Percentiles rank a stretch among this genome's conserved stretches.
phyloP scores from a whole-genome alignment of 768 basidiomycete species.

The Lactifluus pinguis region DNA sequence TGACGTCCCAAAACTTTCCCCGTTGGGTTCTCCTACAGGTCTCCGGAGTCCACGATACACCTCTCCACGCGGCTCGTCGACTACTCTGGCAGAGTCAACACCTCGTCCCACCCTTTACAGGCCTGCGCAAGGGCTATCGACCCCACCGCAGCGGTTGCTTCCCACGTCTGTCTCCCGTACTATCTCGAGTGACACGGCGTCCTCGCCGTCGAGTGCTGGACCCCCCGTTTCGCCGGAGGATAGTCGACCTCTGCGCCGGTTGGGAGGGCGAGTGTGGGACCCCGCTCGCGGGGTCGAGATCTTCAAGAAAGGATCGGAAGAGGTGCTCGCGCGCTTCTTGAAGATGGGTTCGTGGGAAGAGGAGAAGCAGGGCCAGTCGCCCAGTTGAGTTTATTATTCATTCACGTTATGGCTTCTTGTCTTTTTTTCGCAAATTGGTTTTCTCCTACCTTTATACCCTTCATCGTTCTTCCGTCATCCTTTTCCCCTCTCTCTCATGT shows the following conservation, averaged over 20 bases:
- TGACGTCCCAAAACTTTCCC: conserved; percentile 23
- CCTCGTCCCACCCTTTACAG: conserved; percentile 12
- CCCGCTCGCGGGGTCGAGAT: conserved; percentile 77
- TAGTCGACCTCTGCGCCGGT: conserved; percentile 29
- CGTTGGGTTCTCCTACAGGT: conserved; percentile 25
- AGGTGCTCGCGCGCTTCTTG: conserved; percentile 76
- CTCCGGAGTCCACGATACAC: conserved; percentile 16
- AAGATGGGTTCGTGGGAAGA: conserved; percentile 69
- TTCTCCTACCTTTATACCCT: conserved; percentile 15
- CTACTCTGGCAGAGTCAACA: conserved; percentile 13
- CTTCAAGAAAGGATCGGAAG: conserved; percentile 82
- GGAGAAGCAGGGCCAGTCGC: conserved; percentile 26
- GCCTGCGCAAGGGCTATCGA: conserved; percentile 3
- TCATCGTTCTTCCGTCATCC: conserved; percentile 8
- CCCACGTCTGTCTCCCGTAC: conserved; percentile 27
- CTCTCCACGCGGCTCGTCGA: conserved; percentile 22
- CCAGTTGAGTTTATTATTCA: conserved; percentile 13
- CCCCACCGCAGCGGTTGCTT: conserved; percentile 6
- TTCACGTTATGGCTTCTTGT: conserved; percentile 7
- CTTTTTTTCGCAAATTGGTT: neutral
- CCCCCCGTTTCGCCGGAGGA: conserved; percentile 38
- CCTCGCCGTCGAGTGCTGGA: conserved; percentile 48
- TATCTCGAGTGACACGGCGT: conserved; percentile 41
- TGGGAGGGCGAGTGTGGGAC: conserved; percentile 66
- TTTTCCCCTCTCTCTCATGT: neutral